Conservation (phyloP, 306 rosid species). For the Fragaria iinumae region DNA sequence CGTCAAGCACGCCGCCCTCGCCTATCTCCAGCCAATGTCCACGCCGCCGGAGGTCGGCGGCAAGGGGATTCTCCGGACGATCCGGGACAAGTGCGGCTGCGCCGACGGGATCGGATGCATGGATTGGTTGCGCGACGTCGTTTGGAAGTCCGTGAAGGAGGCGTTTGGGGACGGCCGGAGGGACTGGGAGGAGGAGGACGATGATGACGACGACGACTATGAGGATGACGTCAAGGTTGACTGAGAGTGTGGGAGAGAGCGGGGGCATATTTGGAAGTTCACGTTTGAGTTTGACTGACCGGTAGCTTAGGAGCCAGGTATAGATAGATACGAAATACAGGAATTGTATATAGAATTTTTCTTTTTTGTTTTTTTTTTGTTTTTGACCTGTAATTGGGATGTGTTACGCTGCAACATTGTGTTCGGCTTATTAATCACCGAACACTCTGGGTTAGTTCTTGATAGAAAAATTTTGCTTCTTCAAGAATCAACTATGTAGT, state of each 20-base stretch:
- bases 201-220: constrained; percentile 8
- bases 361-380: background rate
- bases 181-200: background rate
- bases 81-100: constrained; percentile 32
- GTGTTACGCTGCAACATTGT: background rate
- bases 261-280: constrained; percentile 13
- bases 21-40: constrained; percentile 64
- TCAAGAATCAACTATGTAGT: background rate
- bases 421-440: constrained; percentile 5
- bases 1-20: constrained; percentile 67
- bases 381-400: constrained; percentile 8
- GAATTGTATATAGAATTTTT: constrained; percentile 4
- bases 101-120: constrained; percentile 34
- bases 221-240: constrained; percentile 30
- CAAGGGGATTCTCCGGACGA: constrained; percentile 12
- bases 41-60: constrained; percentile 13
- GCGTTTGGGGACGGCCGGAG: constrained; percentile 12
- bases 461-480: background rate
- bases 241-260: background rate
- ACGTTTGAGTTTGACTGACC: constrained; percentile 48
- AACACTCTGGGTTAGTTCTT: background rate
- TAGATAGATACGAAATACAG: background rate
- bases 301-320: constrained; percentile 4
- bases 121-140: constrained; percentile 30
- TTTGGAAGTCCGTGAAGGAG: constrained; percentile 4